phyloP scores from a whole-genome alignment of 805 yeast genomes.

The Clavispora carvajalis region DNA sequence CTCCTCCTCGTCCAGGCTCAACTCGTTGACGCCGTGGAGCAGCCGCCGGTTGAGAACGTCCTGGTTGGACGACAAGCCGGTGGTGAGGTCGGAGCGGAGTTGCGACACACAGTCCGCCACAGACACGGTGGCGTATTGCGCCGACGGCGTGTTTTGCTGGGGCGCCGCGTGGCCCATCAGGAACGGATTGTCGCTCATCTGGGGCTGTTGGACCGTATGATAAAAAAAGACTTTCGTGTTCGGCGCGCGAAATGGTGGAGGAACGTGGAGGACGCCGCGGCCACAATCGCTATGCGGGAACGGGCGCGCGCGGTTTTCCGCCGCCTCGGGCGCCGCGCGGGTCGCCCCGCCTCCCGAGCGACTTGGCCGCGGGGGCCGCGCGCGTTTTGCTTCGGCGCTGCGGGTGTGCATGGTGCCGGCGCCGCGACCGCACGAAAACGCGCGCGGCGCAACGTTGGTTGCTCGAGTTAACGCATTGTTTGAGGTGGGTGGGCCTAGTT shows the following conservation, averaged over 20 bases:
- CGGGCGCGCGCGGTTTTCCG: too few species aligned
- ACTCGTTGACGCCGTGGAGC: conserved; percentile 77
- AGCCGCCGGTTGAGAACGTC: conserved; percentile 70
- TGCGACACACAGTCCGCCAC: conserved; percentile 61
- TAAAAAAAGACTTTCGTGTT: not conserved
- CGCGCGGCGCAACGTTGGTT: too few species aligned
- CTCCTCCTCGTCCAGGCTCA: conserved; percentile 73
- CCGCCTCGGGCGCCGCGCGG: too few species aligned
- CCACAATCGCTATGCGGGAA: too few species aligned
- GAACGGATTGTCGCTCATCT: conserved; percentile 40
- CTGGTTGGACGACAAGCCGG: conserved; percentile 63
- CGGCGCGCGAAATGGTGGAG: not conserved
- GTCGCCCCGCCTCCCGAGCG: too few species aligned
- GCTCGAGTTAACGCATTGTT: too few species aligned
- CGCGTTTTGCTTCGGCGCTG: too few species aligned
- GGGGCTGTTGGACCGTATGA: not conserved
- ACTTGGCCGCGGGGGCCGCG: too few species aligned
- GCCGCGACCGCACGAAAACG: too few species aligned
- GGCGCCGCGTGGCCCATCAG: conserved; percentile 17
- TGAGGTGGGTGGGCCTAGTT: too few species aligned
- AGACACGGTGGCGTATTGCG: conserved; percentile 54
- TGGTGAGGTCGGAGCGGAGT: conserved; percentile 52
- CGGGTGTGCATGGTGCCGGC: too few species aligned
- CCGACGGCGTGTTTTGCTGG: conserved; percentile 47
- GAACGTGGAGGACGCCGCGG: not conserved